Evolutionary conservation across 495 filamentous ascomycete species (phyloP), one percentile per base, ranked within the genome.

Genomic region (Xylaria venustula): DNA sequence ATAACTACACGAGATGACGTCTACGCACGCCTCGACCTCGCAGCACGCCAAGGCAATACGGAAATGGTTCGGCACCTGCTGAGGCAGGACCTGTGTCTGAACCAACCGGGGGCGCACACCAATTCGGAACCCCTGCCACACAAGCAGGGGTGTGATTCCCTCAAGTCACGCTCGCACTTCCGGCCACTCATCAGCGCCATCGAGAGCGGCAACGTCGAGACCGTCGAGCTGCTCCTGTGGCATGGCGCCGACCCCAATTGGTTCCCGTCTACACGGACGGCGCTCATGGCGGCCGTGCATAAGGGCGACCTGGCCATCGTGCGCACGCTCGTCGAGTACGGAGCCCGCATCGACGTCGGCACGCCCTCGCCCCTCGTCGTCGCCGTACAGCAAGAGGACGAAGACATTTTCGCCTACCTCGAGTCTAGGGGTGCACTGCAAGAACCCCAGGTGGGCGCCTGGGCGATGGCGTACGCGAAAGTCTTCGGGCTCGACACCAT

Each of bases 211-310:
- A 53, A 59, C 47, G 34, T 58, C 19, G 61, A 58, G 23, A 63
- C 55, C 9, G 55, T 58, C n/a, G 47, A 58, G 14, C 17, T 55
- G n/a, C 32, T 64, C 0, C 50, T 64, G 3, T 51, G 57, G 48
- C 54, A 58, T 22, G 62, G 62, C 12, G 62, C 62, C 7, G 62
- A 64, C 44, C 57, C 62, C 34, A 64, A 60, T 37, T 64, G 58
- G 56, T 64, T 60, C 52, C 55, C 55, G 30, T 14, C 62, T 6
- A 59, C 55, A 17, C 41, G 45, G 17, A 77, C 71, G n/a, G 70
- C 75, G n/a, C 69, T 77, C 7, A 64, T 75, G 48, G 66, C 69
- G 0, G 73, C 73, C 57, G 63, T 77, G 28, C 32, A 56, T 22
- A 66, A 63, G 23, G 68, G 73, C 45, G 54, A 68, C 41, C 61